These are phyloP conservation scores for Ambrosiella cleistominuta DNA, from an alignment of 2,329 filamentous ascomycete genomes.

Conservation along the genomic window DNA sequence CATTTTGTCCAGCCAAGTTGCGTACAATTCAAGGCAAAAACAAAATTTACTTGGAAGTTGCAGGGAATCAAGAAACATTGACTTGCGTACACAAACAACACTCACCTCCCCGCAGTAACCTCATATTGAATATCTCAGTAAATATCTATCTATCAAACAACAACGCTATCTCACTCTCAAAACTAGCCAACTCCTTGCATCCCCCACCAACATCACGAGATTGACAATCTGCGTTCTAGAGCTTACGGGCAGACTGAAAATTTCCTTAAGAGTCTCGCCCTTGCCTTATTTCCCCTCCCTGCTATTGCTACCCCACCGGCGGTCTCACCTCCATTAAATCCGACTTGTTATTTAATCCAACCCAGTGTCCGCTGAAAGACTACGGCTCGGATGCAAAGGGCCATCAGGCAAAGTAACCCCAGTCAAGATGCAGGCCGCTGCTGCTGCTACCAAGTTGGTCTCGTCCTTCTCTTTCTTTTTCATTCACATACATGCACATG, in stretches of 20 bases:
- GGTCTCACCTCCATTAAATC: neutral
- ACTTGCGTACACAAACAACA: too few relatives aligned
- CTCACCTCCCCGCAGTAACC: too few relatives aligned
- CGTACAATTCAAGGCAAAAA: neutral
- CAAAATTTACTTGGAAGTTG: neutral
- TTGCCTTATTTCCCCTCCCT: neutral
- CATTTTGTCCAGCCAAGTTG: neutral
- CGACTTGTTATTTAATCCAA: neutral
- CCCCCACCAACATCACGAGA: too few relatives aligned
- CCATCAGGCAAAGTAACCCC: neutral
- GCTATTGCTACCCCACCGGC: neutral
- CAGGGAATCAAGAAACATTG: too few relatives aligned
- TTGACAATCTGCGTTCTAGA: too few relatives aligned
- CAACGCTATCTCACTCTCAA: too few relatives aligned
- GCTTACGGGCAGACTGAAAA: neutral
- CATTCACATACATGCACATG: too few relatives aligned
- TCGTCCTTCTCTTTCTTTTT: neutral
- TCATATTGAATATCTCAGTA: too few relatives aligned
- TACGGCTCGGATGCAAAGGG: neutral
- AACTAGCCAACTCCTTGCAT: too few relatives aligned
- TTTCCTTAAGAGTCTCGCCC: neutral
- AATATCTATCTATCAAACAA: too few relatives aligned
- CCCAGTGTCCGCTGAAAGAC: neutral
- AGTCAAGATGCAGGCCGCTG: neutral
- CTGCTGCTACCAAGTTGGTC: neutral